These are phyloP conservation scores for Boletus speciosus DNA, from an alignment of 768 basidiomycete genomes.

Conservation along the genomic window DNA sequence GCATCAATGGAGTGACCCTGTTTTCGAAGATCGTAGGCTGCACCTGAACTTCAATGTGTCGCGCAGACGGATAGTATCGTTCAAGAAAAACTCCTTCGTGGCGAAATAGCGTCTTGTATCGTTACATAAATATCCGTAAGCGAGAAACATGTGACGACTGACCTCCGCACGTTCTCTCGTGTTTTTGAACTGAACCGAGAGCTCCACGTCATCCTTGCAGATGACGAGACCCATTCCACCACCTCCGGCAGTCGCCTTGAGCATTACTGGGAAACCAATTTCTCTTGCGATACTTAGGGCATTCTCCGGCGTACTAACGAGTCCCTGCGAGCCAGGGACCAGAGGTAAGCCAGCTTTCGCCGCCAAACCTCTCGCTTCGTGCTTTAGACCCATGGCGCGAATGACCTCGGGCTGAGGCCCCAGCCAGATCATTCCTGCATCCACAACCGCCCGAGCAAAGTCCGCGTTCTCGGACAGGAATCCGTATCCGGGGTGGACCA, in stretches of 20 bases:
- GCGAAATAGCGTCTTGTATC: conserved; percentile 43
- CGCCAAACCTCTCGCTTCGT: conserved; percentile 50
- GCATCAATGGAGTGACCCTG: background rate
- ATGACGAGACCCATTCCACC: conserved; percentile 67
- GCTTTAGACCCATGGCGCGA: conserved; percentile 57
- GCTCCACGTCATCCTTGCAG: conserved; percentile 41
- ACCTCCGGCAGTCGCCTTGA: conserved; percentile 68
- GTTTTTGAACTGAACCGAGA: conserved; percentile 34
- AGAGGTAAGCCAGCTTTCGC: conserved; percentile 46
- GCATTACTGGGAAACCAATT: conserved; percentile 59
- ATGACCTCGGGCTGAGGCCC: conserved; percentile 54
- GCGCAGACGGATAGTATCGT: conserved; percentile 49
- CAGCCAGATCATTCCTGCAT: conserved; percentile 53
- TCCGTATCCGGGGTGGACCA: conserved; percentile 63
- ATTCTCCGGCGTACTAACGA: conserved; percentile 41
- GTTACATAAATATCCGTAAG: background rate
- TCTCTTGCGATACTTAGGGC: conserved; percentile 37
- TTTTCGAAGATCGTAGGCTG: background rate
- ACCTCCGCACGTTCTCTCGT: conserved; percentile 47
- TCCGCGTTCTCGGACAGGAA: conserved; percentile 63
- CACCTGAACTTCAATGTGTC: conserved; percentile 69
- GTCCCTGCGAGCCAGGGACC: conserved; percentile 54
- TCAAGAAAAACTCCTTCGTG: conserved; percentile 56
- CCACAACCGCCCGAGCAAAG: conserved; percentile 46
- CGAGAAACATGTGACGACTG: conserved; percentile 4